Evolutionary conservation across 2,329 filamentous ascomycete genomes (phyloP).

Genomic region (Bertia moriformis): DNA sequence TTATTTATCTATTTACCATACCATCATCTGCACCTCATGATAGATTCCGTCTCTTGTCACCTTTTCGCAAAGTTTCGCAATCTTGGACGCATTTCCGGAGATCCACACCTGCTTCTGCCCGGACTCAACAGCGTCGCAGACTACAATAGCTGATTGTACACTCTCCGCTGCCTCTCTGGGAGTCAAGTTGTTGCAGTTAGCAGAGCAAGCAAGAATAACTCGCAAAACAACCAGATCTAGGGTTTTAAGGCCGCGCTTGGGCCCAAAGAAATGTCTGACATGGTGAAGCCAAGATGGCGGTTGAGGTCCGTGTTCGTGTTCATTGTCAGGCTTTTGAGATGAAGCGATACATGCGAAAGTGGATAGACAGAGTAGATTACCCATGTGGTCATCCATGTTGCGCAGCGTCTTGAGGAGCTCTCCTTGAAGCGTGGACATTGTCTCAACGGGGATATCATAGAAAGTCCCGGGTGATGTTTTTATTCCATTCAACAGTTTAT

Average conservation of each 20-base stretch:
- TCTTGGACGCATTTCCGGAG: conserved; percentile 13
- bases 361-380: conserved; percentile 22
- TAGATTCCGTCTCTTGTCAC: conserved; percentile 12
- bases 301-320: conserved; percentile 7
- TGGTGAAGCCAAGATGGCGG: conserved; percentile 15
- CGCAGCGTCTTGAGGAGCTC: conserved; percentile 19
- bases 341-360: conserved; percentile 18
- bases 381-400: conserved; percentile 20
- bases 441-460: conserved; percentile 13
- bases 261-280: conserved; percentile 19
- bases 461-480: conserved; percentile 11
- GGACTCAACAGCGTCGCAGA: conserved; percentile 15
- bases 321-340: conserved; percentile 3
- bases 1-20: conserved; percentile 6
- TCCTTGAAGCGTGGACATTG: conserved; percentile 17
- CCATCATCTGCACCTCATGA: conserved; percentile 15
- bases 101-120: conserved; percentile 17
- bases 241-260: conserved; percentile 20
- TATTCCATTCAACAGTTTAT: not conserved
- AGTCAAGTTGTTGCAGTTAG: conserved; percentile 13
- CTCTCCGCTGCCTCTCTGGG: conserved; percentile 14
- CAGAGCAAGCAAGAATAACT: conserved; percentile 21
- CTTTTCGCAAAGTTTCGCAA: conserved; percentile 21
- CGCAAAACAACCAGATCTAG: conserved; percentile 22
- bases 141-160: conserved; percentile 17